Base-by-base conservation (phyloP, 2,329 filamentous ascomycete genomes). In the Drechmeria coniospora region DNA sequence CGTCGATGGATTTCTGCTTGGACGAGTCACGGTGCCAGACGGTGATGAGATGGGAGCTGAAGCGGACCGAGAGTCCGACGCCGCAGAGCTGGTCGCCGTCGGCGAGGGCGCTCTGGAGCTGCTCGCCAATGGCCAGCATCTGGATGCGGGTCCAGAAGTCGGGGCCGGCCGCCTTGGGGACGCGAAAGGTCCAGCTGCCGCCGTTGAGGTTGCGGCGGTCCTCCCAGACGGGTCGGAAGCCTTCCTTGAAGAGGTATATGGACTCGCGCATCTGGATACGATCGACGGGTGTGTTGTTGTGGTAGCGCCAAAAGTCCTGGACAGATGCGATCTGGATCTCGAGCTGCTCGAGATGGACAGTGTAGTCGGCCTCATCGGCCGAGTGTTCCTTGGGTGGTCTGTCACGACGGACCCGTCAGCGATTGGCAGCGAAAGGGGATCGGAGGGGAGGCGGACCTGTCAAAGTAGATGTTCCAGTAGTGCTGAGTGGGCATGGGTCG, bases 11-110 rank as follows among this genome's bases (percentile, higher is more conserved):
- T 40, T 69, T 73, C 45, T 81, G 65, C 54, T 90, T 84, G 34
- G 73, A 75, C 14, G 76, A 75, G 45, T 92, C 79, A 36, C 90
- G 81, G 57, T 93, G 90, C 87, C 87, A 95, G 45, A 95, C 71
- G 41, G 80, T 79, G 49, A 94, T 78, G 40, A 93, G 71, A 49
- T 87, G 76, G 17, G 76, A 79, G 57, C 86, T 92, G 65, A 90
- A 92, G 43, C 86, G 77, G 32, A 87, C 80, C 1, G 79, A 84
- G 38, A 90, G 74, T 23, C 80, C 82, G 25, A 94, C 75, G 27
- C 87, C 87, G 49, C 86, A 90, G 41, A 95, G 79, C 49, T 92
- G 83, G 49, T 83, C 79, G 34, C 73, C 69, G 33, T 69, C 64
- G 28, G 79, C 78, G 8, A 92, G 61, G 11, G 70, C 77, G 37